Percentiles rank a stretch among this genome's conserved stretches.
phyloP scores from a whole-genome alignment of 2,329 filamentous ascomycete genomes.

The Cadophora sp. region DNA sequence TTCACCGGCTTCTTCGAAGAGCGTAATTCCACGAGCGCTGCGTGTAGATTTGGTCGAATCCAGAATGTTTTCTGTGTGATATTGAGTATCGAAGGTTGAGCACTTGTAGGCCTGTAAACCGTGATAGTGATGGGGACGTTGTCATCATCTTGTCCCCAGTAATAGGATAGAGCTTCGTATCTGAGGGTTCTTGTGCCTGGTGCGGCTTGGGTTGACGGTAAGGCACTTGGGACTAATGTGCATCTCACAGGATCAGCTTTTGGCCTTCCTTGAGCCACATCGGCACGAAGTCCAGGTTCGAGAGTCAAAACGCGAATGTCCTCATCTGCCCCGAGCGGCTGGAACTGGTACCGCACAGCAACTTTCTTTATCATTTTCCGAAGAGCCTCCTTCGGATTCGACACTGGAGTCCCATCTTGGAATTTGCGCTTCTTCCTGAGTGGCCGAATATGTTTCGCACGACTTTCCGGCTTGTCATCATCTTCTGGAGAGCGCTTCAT shows the following conservation, averaged over 20 bases:
- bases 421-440: background rate
- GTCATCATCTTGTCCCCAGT: background rate
- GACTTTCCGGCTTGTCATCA: background rate
- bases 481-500: background rate
- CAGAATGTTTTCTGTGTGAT: background rate
- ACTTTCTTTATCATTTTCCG: background rate
- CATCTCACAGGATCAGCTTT: background rate
- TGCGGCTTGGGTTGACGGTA: background rate
- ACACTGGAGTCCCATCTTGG: background rate
- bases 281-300: background rate
- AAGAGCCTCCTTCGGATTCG: background rate
- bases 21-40: slow-evolving; percentile 8
- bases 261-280: no score
- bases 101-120: background rate
- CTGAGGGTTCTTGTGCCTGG: background rate
- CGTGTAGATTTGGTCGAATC: slow-evolving; percentile 10
- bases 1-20: background rate
- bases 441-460: background rate
- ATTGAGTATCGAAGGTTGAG: background rate
- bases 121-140: background rate
- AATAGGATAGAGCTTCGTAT: slow-evolving; percentile 16
- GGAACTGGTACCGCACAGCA: background rate
- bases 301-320: background rate
- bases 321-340: background rate
- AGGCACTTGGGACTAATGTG: background rate